Conservation (phyloP, 2,329 filamentous ascomycete species). For the Lecanoromycetidae sp. region DNA sequence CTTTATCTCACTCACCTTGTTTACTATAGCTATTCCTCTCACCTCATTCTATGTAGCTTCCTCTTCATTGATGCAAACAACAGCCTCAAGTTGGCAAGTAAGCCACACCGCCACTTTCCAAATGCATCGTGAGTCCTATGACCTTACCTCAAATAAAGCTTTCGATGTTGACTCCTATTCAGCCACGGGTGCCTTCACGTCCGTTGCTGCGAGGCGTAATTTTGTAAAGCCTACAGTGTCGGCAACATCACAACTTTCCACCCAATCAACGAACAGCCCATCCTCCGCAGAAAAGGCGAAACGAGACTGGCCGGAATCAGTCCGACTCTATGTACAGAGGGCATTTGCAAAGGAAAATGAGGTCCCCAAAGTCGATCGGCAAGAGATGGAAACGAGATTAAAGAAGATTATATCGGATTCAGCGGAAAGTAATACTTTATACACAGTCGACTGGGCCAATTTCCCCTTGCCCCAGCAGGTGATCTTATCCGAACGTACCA, state of each 20-base stretch:
- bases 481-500: slow-evolving; percentile 55
- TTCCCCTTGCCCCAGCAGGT: slow-evolving; percentile 77
- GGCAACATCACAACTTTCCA: slow-evolving; percentile 23
- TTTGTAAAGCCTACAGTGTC: slow-evolving; percentile 22
- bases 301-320: slow-evolving; percentile 68
- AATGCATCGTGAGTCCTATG: slow-evolving; percentile 5
- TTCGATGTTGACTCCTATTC: neutral
- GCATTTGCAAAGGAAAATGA: slow-evolving; percentile 69
- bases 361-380: slow-evolving; percentile 47
- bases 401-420: slow-evolving; percentile 75
- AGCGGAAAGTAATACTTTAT: slow-evolving; percentile 59
- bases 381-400: slow-evolving; percentile 72
- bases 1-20: neutral
- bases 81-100: slow-evolving; percentile 6
- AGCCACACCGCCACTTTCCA: neutral
- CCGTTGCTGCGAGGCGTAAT: slow-evolving; percentile 34
- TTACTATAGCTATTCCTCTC: neutral
- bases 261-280: slow-evolving; percentile 24
- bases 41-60: neutral
- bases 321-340: slow-evolving; percentile 77
- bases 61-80: slow-evolving; percentile 3
- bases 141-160: neutral
- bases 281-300: slow-evolving; percentile 37
- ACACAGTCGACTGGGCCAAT: slow-evolving; percentile 67
- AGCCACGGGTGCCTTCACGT: slow-evolving; percentile 31